Evolutionary conservation across 805 yeast genomes (phyloP).

Genomic region (Sugiyamaella chiloensis): DNA sequence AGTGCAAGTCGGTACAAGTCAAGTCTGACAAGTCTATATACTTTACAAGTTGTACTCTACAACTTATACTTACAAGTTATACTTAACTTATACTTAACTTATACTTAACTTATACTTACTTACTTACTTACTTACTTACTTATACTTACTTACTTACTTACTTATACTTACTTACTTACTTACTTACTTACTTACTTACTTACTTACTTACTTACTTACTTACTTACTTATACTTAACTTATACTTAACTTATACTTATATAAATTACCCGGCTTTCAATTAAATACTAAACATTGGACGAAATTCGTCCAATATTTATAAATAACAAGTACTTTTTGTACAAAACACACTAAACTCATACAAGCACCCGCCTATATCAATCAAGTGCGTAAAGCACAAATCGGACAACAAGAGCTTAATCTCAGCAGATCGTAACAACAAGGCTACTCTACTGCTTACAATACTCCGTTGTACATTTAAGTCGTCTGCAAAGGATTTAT

Average conservation of each 20-base stretch:
- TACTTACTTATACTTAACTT: no score
- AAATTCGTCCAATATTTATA: no score
- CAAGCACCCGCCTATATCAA: constrained; percentile 7
- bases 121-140: no score
- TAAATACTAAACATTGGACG: neutral
- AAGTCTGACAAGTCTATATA: neutral
- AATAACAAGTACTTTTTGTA: neutral
- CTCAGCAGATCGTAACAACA: constrained; percentile 54
- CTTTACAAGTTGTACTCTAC: neutral
- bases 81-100: no score
- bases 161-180: no score
- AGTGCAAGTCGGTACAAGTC: neutral
- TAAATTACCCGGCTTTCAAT: neutral
- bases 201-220: no score
- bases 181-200: no score
- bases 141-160: no score
- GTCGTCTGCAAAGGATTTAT: constrained; percentile 48
- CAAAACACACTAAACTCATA: constrained; percentile 1
- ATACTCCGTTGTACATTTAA: constrained; percentile 47
- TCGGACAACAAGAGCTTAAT: constrained; percentile 44
- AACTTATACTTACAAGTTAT: no score
- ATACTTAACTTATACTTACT: no score
- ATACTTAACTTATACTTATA: no score
- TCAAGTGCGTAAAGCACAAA: constrained; percentile 21
- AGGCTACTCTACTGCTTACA: constrained; percentile 53